Evolutionary conservation across 2,329 filamentous ascomycete species (phyloP), one percentile per base, ranked within the genome.

Genomic region (Aspergillus flavus): DNA sequence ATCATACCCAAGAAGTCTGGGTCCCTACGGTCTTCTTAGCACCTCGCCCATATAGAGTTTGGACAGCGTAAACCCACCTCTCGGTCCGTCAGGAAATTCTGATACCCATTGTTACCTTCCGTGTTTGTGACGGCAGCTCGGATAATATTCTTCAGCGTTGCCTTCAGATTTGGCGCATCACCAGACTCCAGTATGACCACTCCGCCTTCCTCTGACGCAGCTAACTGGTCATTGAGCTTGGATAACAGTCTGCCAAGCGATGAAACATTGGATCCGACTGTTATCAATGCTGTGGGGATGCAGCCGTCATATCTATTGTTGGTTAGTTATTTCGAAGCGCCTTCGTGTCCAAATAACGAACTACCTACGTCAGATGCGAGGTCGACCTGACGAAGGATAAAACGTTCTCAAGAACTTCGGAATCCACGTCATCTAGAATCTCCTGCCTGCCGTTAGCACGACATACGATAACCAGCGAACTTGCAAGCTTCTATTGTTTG

Each of bases 91-190:
- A 81, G 66, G 46, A 79, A 77, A 9, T 66, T 73, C 53, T 77
- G 76, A 59, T 81, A 81, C 1, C 71, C 74, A 62, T 79, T 75
- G 63, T 76, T 75, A 6, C 75, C 77, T 57, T 77, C 75, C 0
- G 72, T 74, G 50, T 77, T 76, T 36, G 74, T 76, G 26, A 82
- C 75, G 5, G 77, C 76, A 46, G 70, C 69, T 64, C 80, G 76
- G 55, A 82, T 83, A 39, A 83, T 77, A 60, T 77, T 80, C 64
- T 82, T 83, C 66, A 83, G 64, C 10, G 76, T 76, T 36, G 76
- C 79, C 62, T 83, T 83, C 34, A 83, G 66, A 66, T 81, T 83
- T 10, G 78, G 73, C 26, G 78, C 76, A 68, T 83, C 79, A 14
- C 75, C 78, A 16, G 81, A 80, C 68, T 80, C 79, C 23, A 83